Conservation (phyloP, 2,329 filamentous ascomycete species). For the Pseudogymnoascus sp. region DNA sequence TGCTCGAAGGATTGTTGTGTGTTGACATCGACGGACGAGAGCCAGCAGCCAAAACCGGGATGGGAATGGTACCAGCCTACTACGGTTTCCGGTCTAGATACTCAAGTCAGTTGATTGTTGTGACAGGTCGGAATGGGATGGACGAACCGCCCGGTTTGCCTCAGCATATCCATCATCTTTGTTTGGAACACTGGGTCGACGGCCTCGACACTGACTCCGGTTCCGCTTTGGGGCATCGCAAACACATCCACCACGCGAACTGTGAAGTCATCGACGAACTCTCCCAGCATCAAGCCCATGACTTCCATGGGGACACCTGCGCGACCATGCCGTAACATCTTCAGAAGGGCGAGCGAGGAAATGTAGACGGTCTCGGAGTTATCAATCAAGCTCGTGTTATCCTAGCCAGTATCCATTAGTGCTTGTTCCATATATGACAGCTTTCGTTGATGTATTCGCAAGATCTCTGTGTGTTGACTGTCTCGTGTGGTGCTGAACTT, state of each 20-base stretch:
- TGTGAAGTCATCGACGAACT: conserved; percentile 98
- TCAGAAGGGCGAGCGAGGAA: conserved; percentile 89
- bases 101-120: conserved; percentile 13
- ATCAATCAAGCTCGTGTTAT: conserved; percentile 87
- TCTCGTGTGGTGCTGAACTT: conserved; percentile 28
- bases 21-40: conserved; percentile 98
- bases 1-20: conserved; percentile 99
- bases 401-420: conserved; percentile 42
- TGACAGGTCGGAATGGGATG: not conserved
- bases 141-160: conserved; percentile 84
- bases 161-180: conserved; percentile 99
- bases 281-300: conserved; percentile 98
- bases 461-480: not conserved
- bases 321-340: conserved; percentile 96
- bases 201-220: conserved; percentile 94
- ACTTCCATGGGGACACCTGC: conserved; percentile 99
- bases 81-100: conserved; percentile 77
- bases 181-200: conserved; percentile 98
- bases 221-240: conserved; percentile 98
- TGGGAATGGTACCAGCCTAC: conserved; percentile 99
- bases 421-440: not conserved
- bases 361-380: conserved; percentile 99
- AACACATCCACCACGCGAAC: conserved; percentile 98
- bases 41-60: conserved; percentile 98
- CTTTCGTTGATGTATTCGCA: not conserved